Conservation (phyloP, 192 early-diverging fungal genomes). For the Coemansia sp. region DNA sequence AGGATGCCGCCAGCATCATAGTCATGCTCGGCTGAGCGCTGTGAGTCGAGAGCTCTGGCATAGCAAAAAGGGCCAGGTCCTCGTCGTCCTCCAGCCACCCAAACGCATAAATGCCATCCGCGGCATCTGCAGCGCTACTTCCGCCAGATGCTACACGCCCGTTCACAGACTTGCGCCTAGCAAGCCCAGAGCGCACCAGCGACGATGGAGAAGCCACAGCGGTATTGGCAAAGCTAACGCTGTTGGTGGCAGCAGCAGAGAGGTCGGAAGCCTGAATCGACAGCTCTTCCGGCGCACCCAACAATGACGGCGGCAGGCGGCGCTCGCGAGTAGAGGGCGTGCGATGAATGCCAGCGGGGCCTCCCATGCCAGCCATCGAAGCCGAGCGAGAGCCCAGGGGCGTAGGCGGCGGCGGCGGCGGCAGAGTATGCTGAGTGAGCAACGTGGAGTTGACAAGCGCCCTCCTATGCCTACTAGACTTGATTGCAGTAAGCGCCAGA, state of each 20-base stretch:
- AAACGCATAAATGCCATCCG: slow-evolving; percentile 38
- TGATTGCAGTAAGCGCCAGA: slow-evolving; percentile 48
- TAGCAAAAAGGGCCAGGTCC: slow-evolving; percentile 46
- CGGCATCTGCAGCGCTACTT: not conserved
- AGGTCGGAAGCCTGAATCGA: slow-evolving; percentile 7
- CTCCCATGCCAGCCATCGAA: slow-evolving; percentile 1
- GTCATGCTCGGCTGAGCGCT: slow-evolving; percentile 27
- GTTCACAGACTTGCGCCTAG: not conserved
- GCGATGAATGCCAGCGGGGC: not conserved
- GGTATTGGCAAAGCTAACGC: not conserved
- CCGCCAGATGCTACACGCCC: not conserved
- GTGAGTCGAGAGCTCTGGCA: slow-evolving; percentile 23
- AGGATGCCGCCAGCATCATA: slow-evolving; percentile 39
- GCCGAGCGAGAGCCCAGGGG: slow-evolving; percentile 1
- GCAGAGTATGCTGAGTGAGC: slow-evolving; percentile 43
- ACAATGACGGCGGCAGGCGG: not conserved
- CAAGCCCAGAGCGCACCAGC: not conserved
- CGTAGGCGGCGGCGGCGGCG: slow-evolving; percentile 12
- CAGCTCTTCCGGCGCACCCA: not conserved
- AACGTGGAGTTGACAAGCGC: slow-evolving; percentile 47
- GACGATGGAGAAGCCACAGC: not conserved
- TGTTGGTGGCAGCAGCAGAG: slow-evolving; percentile 1
- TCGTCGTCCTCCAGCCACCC: slow-evolving; percentile 52
- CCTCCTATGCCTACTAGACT: slow-evolving; percentile 45
- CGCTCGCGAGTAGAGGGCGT: not conserved